Percentiles rank a stretch among this genome's conserved stretches.
These are phyloP conservation scores for Acanthochlamys bracteata DNA, from an alignment of 106 monocot genomes.

Conservation along the genomic window DNA sequence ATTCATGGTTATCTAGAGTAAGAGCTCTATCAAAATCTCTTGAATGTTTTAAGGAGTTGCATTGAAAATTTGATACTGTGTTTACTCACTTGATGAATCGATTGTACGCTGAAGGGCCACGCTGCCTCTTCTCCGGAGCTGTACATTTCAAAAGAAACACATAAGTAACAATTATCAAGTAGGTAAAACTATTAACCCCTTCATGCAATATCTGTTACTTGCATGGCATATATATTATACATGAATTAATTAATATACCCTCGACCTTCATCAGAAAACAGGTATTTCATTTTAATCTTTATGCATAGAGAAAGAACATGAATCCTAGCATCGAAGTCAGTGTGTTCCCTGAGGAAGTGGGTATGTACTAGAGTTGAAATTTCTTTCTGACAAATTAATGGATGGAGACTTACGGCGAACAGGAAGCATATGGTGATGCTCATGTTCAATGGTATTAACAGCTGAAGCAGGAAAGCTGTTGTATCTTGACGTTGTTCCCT, in stretches of 20 bases:
- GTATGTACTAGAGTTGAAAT: no score
- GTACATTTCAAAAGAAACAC: background rate
- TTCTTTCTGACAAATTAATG: background rate
- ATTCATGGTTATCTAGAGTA: no score
- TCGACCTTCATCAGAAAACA: no score
- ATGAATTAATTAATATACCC: no score
- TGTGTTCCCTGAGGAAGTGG: no score
- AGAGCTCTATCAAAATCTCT: background rate
- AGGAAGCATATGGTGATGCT: conserved; percentile 25
- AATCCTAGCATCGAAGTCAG: no score
- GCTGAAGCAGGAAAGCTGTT: conserved; percentile 23
- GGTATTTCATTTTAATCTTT: no score
- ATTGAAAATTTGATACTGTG: background rate
- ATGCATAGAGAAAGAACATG: no score
- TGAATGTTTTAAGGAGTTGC: background rate
- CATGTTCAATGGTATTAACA: conserved; percentile 24
- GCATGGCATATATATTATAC: no score
- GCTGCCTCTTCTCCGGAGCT: conserved; percentile 82
- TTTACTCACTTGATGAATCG: conserved; percentile 82
- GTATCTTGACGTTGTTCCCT: conserved; percentile 38
- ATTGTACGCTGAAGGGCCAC: conserved; percentile 89
- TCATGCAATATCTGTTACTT: no score
- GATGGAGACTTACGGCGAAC: conserved; percentile 32
- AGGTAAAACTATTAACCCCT: no score
- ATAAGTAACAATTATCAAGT: no score